Evolutionary conservation across 768 basidiomycete genomes (phyloP).

Genomic region (Udeniomyces megalosporus): DNA sequence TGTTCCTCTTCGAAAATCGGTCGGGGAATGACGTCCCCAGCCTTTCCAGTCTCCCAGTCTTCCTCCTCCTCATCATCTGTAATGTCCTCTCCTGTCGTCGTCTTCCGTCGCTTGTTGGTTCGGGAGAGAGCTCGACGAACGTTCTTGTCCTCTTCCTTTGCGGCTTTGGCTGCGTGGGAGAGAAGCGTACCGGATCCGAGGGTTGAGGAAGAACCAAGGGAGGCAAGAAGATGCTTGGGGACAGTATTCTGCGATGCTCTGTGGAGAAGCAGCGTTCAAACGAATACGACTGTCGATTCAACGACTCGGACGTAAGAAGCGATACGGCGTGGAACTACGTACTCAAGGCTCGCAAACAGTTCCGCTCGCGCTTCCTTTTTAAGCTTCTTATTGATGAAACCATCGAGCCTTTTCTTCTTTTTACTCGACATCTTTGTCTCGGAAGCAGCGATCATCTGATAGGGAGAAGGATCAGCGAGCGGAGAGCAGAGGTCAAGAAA

Average conservation of each 20-base stretch:
- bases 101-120: neutral
- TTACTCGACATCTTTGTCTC: conserved; percentile 62
- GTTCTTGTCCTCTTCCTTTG: conserved; percentile 18
- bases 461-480: neutral
- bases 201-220: conserved; percentile 66
- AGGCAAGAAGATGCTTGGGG: conserved; percentile 46
- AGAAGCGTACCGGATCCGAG: conserved; percentile 56
- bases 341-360: conserved; percentile 71
- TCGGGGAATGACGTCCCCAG: neutral
- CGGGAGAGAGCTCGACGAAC: conserved; percentile 19
- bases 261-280: too few species aligned
- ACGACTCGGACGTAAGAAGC: too few species aligned
- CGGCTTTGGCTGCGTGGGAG: conserved; percentile 29
- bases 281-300: too few species aligned
- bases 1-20: conserved; percentile 8
- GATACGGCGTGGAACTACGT: conserved; percentile 30
- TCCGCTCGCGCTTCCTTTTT: conserved; percentile 69
- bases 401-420: conserved; percentile 76
- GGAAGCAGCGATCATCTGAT: conserved; percentile 5
- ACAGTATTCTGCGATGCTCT: conserved; percentile 64
- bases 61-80: conserved; percentile 4
- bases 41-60: conserved; percentile 14
- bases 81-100: neutral
- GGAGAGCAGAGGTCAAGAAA: neutral
- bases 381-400: conserved; percentile 85